Conservation (phyloP, 1,139 yeast genomes). For the Magnusiomyces suaveolens region DNA sequence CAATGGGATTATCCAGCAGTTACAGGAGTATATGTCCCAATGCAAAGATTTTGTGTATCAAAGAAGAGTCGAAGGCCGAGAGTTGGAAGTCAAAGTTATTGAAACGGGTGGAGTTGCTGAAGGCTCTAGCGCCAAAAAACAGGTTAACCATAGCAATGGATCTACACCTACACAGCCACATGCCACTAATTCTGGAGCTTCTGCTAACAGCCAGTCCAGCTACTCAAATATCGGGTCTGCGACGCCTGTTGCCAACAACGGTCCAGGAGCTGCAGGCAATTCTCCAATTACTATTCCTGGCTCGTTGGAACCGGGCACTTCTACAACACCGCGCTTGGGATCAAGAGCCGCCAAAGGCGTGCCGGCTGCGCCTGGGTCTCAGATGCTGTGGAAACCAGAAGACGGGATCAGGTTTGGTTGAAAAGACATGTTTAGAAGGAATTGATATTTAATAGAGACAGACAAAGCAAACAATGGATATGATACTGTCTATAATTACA, state of each 20-base stretch:
- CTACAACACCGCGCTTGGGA: too few relatives aligned
- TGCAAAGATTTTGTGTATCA: constrained; percentile 47
- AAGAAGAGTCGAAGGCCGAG: constrained; percentile 47
- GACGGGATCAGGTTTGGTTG: background rate
- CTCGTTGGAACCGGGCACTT: too few relatives aligned
- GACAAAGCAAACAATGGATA: background rate
- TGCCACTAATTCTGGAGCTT: too few relatives aligned
- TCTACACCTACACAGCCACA: background rate
- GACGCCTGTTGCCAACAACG: too few relatives aligned
- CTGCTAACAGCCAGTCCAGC: too few relatives aligned
- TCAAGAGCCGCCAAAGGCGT: too few relatives aligned
- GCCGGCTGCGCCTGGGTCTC: background rate
- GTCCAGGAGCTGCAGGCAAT: too few relatives aligned
- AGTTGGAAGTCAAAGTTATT: constrained; percentile 32
- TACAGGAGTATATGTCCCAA: constrained; percentile 40
- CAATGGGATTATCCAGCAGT: constrained; percentile 47
- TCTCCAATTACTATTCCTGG: too few relatives aligned
- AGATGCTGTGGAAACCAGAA: background rate
- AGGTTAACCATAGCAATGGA: background rate
- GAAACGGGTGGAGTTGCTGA: background rate
- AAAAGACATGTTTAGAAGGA: background rate
- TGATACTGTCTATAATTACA: background rate
- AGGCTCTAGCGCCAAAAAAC: background rate
- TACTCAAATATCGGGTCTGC: too few relatives aligned
- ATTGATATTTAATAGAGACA: too few relatives aligned